phyloP scores from a whole-genome alignment of 495 filamentous ascomycete species.

The Trichoderma parareesei region DNA sequence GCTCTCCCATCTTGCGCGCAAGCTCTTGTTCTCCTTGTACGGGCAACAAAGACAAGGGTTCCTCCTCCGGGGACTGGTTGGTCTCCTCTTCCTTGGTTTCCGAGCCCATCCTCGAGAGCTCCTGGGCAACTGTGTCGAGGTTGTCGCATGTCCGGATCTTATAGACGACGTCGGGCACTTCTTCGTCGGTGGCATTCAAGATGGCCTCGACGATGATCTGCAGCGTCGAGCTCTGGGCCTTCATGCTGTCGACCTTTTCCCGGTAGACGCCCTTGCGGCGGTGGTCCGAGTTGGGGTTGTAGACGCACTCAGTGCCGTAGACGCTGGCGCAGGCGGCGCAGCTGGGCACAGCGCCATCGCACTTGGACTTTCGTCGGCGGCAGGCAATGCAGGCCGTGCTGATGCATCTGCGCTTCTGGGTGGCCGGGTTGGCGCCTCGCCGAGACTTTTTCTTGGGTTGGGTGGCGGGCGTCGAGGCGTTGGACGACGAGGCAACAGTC shows the following conservation, averaged over 20 bases:
- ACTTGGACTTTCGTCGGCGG: slow-evolving; percentile 86
- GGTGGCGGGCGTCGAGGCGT: slow-evolving; percentile 15
- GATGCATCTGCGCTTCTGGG: slow-evolving; percentile 76
- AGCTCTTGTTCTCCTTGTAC: slow-evolving; percentile 76
- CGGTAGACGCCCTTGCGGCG: slow-evolving; percentile 94
- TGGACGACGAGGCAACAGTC: not conserved
- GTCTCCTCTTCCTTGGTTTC: not conserved
- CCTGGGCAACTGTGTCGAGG: slow-evolving; percentile 81
- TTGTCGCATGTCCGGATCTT: slow-evolving; percentile 90
- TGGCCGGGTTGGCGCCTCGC: slow-evolving; percentile 39
- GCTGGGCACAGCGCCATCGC: slow-evolving; percentile 85
- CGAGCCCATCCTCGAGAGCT: slow-evolving; percentile 43
- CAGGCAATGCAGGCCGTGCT: slow-evolving; percentile 92
- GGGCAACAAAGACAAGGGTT: slow-evolving; percentile 34
- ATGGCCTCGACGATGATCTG: slow-evolving; percentile 90
- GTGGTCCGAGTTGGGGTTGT: slow-evolving; percentile 94
- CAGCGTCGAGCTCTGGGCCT: slow-evolving; percentile 79
- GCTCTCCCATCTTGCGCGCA: slow-evolving; percentile 85
- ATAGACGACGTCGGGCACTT: slow-evolving; percentile 69
- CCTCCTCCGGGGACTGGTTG: slow-evolving; percentile 30
- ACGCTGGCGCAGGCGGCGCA: slow-evolving; percentile 94
- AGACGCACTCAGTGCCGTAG: slow-evolving; percentile 86
- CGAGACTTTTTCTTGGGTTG: slow-evolving; percentile 43
- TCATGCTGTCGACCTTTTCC: slow-evolving; percentile 83
- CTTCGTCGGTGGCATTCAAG: slow-evolving; percentile 77